Base-by-base conservation (phyloP, 345 rosid species). In the Lepidium aucheri region DNA sequence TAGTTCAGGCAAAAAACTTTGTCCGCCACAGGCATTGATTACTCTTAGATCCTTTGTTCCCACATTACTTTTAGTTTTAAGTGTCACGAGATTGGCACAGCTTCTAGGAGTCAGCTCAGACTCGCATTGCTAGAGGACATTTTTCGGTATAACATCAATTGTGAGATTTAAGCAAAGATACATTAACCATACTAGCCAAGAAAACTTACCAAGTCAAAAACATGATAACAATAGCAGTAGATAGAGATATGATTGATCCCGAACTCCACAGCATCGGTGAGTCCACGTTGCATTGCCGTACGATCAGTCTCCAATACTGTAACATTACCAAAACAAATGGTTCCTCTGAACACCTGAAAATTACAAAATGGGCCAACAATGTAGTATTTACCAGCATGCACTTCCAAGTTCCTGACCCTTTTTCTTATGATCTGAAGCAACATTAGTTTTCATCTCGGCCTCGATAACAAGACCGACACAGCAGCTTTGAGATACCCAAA, bases 1-100 rank as follows among this genome's bases (percentile, higher is more conserved):
- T 82, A 88, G 75, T 75, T 76, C 8, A 91, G 91, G 70, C 91
- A 90, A 53, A 85, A 90, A 65, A 87, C 52, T 69, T 69, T 87
- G 38, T 85, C 90, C 1, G 75, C 5, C 17, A 43, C 79, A 42
- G 85, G 81, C 67, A 90, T 75, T 1, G 81, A 79, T 33, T 87
- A 91, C 77, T 87, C 91, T 77, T 53, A 73, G 50, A 59, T 74
- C 66, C 82, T 78, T 46, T 78, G 75, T 44, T 30, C 49, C 87
- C 82, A 71, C 9, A 60, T 80, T 36, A 77, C 75, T 11, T 74
- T 49, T 30, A 84, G 58, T 67, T 83, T 83, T 79, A 47, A 84
- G 75, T 3, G 79, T 76, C 86, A 90, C 63, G 73, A 90, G 80
- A 32, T 68, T 77, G 16, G 24, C 50, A 59, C 88, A 88, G 42